These are phyloP conservation scores for Terfezia claveryi DNA, from an alignment of 495 filamentous ascomycete species.

Conservation along the genomic window DNA sequence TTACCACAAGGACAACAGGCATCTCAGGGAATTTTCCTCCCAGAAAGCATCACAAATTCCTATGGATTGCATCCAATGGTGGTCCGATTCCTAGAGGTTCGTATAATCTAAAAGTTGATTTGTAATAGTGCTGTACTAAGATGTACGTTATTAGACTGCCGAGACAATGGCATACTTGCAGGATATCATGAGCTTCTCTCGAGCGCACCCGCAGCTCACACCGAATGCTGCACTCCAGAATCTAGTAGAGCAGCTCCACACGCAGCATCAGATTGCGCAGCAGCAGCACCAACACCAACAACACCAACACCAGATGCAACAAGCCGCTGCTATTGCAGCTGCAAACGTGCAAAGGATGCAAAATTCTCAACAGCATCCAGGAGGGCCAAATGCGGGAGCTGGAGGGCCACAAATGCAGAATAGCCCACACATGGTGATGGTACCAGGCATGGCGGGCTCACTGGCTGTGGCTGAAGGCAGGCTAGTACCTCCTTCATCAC, in stretches of 20 bases:
- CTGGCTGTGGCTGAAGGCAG: conserved; percentile 17
- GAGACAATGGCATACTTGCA: conserved; percentile 38
- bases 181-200: conserved; percentile 29
- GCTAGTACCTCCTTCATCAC: conserved; percentile 15
- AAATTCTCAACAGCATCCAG: conserved; percentile 11
- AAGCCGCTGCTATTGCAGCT: conserved; percentile 9
- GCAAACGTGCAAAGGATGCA: conserved; percentile 3
- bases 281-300: conserved; percentile 23
- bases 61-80: conserved; percentile 12
- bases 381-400: conserved; percentile 5
- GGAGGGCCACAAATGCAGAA: conserved; percentile 14
- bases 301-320: conserved; percentile 11
- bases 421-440: conserved; percentile 8
- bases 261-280: conserved; percentile 6
- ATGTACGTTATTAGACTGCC: conserved; percentile 22
- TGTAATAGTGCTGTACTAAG: no score
- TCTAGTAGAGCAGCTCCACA: conserved; percentile 22
- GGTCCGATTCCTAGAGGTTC: conserved; percentile 1
- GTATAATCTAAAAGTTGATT: no score
- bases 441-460: conserved; percentile 13
- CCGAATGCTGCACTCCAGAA: conserved; percentile 28
- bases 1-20: conserved; percentile 23
- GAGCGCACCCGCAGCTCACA: conserved; percentile 25
- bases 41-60: conserved; percentile 29
- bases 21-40: conserved; percentile 18